Percentiles rank a stretch among this genome's conserved stretches.
phyloP scores from a whole-genome alignment of 805 yeast species.

The Yarrowia sp. region DNA sequence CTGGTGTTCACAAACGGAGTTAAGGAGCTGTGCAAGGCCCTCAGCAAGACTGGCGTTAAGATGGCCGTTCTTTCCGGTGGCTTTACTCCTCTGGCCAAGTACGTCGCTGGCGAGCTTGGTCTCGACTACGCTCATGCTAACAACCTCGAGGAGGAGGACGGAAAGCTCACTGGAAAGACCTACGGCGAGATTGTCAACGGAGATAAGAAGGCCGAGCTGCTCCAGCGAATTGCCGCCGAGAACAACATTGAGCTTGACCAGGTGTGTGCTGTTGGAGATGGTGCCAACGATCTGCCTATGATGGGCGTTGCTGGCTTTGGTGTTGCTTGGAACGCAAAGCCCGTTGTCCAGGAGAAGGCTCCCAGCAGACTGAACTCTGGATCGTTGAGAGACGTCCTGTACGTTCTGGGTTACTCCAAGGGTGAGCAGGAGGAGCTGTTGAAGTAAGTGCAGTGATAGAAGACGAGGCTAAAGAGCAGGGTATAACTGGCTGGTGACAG shows the following conservation, averaged over 20 bases:
- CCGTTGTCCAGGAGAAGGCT: slow-evolving; percentile 78
- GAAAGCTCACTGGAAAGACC: slow-evolving; percentile 67
- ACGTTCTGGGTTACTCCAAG: slow-evolving; percentile 59
- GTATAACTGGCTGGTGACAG: no score
- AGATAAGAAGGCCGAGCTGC: slow-evolving; percentile 67
- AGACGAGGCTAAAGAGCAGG: neutral
- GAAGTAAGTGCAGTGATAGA: neutral
- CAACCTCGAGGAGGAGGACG: slow-evolving; percentile 45
- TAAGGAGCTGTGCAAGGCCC: slow-evolving; percentile 57
- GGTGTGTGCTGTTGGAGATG: slow-evolving; percentile 91
- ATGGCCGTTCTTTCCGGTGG: slow-evolving; percentile 94
- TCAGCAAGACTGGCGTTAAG: slow-evolving; percentile 60
- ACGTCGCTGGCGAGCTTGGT: slow-evolving; percentile 61
- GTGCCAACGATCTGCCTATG: slow-evolving; percentile 93
- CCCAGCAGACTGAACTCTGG: slow-evolving; percentile 75
- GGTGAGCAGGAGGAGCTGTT: slow-evolving; percentile 30
- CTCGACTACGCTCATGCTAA: slow-evolving; percentile 92
- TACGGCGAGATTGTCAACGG: slow-evolving; percentile 85
- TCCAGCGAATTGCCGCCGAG: slow-evolving; percentile 45
- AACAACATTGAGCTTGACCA: slow-evolving; percentile 37
- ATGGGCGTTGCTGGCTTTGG: slow-evolving; percentile 92
- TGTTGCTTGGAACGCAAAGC: slow-evolving; percentile 96
- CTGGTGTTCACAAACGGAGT: slow-evolving; percentile 85
- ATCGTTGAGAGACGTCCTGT: slow-evolving; percentile 70
- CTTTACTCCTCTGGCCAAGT: slow-evolving; percentile 79